phyloP scores from a whole-genome alignment of 176 grass and related monocot species.

The Aegilops speltoides region DNA sequence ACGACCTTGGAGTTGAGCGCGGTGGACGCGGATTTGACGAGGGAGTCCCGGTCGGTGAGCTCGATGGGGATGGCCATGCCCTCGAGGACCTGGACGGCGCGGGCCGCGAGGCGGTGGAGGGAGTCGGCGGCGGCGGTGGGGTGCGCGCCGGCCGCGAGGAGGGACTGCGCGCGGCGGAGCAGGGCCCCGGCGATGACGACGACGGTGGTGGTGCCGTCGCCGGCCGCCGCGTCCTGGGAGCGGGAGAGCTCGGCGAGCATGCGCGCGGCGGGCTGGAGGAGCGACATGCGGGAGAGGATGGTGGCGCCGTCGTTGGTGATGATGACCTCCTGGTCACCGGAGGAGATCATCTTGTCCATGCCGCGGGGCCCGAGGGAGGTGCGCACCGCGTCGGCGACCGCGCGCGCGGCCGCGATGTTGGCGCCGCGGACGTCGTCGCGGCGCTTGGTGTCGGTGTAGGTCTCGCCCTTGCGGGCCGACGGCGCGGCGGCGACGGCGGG shows the following conservation, averaged over 20 bases:
- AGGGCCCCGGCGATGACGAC: background rate
- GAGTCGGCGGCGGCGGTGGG: background rate
- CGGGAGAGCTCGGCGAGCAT: background rate
- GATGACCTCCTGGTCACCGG: background rate
- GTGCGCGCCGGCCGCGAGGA: background rate
- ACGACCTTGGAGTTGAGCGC: conserved; percentile 90
- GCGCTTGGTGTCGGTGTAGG: background rate
- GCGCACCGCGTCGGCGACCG: background rate
- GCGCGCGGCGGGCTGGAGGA: background rate
- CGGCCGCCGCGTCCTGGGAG: background rate
- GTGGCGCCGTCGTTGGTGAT: background rate
- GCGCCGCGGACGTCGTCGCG: background rate
- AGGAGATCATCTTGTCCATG: background rate
- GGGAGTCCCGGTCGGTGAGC: conserved; percentile 64
- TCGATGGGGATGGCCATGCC: background rate
- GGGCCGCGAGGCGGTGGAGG: background rate
- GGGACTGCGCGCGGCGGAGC: background rate
- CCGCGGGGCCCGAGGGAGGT: background rate
- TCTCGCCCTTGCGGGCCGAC: background rate
- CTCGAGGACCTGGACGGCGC: background rate
- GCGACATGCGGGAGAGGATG: background rate
- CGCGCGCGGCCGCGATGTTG: background rate
- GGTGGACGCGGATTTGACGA: conserved; percentile 22
- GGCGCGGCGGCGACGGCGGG: background rate
- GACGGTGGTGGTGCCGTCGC: background rate